Evolutionary conservation across 2,329 filamentous ascomycete genomes (phyloP), one percentile per base, ranked within the genome.

Genomic region (Cordyceps tenuipes): DNA sequence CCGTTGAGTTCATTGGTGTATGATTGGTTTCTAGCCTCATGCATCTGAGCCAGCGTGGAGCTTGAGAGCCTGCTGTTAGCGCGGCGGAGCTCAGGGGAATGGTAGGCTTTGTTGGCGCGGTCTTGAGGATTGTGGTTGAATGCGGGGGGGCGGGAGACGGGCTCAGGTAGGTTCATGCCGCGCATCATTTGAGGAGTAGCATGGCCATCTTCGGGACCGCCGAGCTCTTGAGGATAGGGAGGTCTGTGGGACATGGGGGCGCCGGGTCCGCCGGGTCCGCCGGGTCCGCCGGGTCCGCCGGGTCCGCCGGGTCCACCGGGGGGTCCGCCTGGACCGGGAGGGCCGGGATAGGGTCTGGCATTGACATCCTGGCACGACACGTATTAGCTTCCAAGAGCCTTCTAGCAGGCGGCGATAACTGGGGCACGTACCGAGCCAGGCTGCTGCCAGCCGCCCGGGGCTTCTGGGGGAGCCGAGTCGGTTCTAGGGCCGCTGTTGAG

Each of bases 41-140:
- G 88, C 65, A 97, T 79, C 69, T 97, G 91, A 49, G 86, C 82
- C 50, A 97, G 78, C 0, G 93, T 97, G 1, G 85, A 86, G 65
- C 81, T 83, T 29, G 94, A 96, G 71, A 97, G 86, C 23, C 91
- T 87, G 66, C 88, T 91, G 66, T 91, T 94, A 56, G 89, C 90
- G 64, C 86, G 86, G 63, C 89, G 87, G 67, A 93, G 79, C 69
- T 94, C 90, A 15, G 88, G 83, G 34, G 90, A 87, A 61, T 90
- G 84, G 66, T 89, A 85, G 0, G 89, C 89, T 49, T 71, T 84
- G 62, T 82, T 85, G 1, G 79, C 91, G 53, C 84, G 82, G 56
- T 87, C 82, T 62, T 88, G 84, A 13, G 91, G 84, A 43, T 82
- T 80, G 71, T 96, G 90, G 52, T 85, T 82, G 70, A 97, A 93